A percentile compares a stretch with the other conserved stretches of the same genome.
phyloP scores from a whole-genome alignment of 352 stramenopile species.

The Phytopythium delawarense region DNA sequence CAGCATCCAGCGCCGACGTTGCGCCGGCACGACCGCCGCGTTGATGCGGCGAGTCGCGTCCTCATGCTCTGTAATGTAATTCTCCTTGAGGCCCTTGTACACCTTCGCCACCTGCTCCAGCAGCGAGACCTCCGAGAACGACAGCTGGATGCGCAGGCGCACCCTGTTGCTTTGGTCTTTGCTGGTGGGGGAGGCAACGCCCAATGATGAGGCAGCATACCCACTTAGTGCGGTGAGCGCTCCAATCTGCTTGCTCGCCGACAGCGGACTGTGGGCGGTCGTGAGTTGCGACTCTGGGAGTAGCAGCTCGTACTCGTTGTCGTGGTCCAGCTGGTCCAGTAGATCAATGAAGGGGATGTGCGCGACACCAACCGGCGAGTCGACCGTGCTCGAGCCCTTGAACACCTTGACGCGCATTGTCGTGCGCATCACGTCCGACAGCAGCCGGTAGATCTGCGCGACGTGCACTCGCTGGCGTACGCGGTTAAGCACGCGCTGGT shows the following conservation, averaged over 20 bases:
- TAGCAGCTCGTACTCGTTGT: conserved; percentile 51
- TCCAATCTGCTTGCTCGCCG: neutral
- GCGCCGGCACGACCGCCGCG: conserved; percentile 50
- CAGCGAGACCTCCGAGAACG: conserved; percentile 53
- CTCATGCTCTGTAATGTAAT: conserved; percentile 60
- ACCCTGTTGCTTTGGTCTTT: conserved; percentile 17
- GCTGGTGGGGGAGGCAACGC: neutral
- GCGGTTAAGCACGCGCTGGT: conserved; percentile 39
- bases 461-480: conserved; percentile 54
- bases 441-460: conserved; percentile 47
- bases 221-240: neutral
- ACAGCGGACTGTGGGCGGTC: neutral
- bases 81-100: conserved; percentile 58
- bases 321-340: conserved; percentile 53
- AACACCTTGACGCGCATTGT: conserved; percentile 54
- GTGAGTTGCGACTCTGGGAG: conserved; percentile 14
- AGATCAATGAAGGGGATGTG: conserved; percentile 65
- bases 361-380: conserved; percentile 50
- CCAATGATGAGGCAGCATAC: neutral
- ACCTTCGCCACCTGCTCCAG: conserved; percentile 61
- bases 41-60: conserved; percentile 50
- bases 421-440: conserved; percentile 61
- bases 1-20: conserved; percentile 56
- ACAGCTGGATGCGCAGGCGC: conserved; percentile 39
- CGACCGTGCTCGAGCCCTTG: conserved; percentile 42